Base-by-base conservation (phyloP, 2,329 filamentous ascomycete species). In the Cordyceps pruinosa region DNA sequence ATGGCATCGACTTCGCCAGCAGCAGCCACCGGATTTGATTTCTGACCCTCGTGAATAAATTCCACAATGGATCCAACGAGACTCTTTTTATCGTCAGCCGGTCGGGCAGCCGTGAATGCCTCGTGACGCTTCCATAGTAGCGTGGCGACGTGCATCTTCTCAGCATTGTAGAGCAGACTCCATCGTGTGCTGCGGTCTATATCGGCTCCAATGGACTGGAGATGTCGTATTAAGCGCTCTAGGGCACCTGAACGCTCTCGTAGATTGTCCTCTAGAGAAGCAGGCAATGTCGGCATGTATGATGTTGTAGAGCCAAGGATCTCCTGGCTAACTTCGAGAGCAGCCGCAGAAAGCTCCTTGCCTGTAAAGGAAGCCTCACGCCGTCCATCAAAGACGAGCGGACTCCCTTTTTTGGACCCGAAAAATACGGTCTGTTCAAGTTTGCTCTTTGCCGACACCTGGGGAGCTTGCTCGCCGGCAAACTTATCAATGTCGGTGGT, bases 401-500 rank as follows among this genome's bases (percentile, higher is more conserved):
- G 88, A 65, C 91, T 97, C 66, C 89, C 85, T 60, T 86, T 81
- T 67, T 89, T 85, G 48, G 84, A 84, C 2, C 92, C 92, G 68
- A 90, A 97, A 72, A 97, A 97, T 1, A 97, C 88, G 2, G 92
- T 92, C 73, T 99, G 92, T 67, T 97, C 90, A 41, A 99, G 80
- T 72, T 94, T 96, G 72, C 85, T 89, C 72, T 90, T 94, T 7
- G 90, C 88, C 1, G 89, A 92, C 17, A 96, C 82, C 62, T 77
- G 73, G 1, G 83, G 84, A 5, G 82, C 77, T 54, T 74, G 72
- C 53, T 81, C 79, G 60, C 80, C 81, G 13, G 77, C 77, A 64
- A 87, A 85, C 59, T 79, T 81, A 60, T 83, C 79, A 46, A 83
- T 73, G 51, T 86, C 81, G 8, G 78, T 77, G 21, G 82, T 77